These are phyloP conservation scores for Teratosphaeria epicoccoides DNA, from an alignment of 2,329 filamentous ascomycete genomes.

Conservation along the genomic window DNA sequence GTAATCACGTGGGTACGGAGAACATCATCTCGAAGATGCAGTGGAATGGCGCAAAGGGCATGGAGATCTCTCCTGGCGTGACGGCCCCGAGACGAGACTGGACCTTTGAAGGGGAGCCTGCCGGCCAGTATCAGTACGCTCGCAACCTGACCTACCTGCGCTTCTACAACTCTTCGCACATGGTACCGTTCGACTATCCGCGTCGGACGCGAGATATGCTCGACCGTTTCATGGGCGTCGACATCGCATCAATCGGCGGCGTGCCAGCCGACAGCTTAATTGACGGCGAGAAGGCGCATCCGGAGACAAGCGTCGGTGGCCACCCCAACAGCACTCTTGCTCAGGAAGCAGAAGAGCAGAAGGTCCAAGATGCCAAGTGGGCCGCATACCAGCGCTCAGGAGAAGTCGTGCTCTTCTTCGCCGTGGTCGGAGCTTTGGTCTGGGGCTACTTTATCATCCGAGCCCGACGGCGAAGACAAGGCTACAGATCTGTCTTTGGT, in stretches of 20 bases:
- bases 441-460: slow-evolving; percentile 66
- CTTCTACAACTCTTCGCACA: slow-evolving; percentile 92
- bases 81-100: slow-evolving; percentile 89
- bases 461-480: slow-evolving; percentile 38
- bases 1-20: slow-evolving; percentile 93
- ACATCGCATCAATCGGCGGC: slow-evolving; percentile 81
- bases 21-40: slow-evolving; percentile 78
- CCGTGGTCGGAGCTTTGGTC: slow-evolving; percentile 57
- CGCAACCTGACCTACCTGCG: slow-evolving; percentile 92
- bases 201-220: slow-evolving; percentile 89
- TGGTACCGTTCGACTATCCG: slow-evolving; percentile 93
- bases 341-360: slow-evolving; percentile 58
- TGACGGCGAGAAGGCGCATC: slow-evolving; percentile 67
- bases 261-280: slow-evolving; percentile 66
- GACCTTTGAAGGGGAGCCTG: slow-evolving; percentile 80
- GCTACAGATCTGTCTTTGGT: slow-evolving; percentile 35
- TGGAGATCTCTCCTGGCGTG: slow-evolving; percentile 75
- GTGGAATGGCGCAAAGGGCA: slow-evolving; percentile 87
- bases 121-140: slow-evolving; percentile 88
- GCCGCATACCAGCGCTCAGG: slow-evolving; percentile 80
- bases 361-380: slow-evolving; percentile 78
- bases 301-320: slow-evolving; percentile 61
- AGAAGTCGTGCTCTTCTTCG: slow-evolving; percentile 72
- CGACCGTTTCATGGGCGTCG: slow-evolving; percentile 87
- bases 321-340: slow-evolving; percentile 50